A percentile compares a stretch with the other conserved stretches of the same genome.
Conservation (phyloP, 257 asterid species). For the Cruciata laevipes region DNA sequence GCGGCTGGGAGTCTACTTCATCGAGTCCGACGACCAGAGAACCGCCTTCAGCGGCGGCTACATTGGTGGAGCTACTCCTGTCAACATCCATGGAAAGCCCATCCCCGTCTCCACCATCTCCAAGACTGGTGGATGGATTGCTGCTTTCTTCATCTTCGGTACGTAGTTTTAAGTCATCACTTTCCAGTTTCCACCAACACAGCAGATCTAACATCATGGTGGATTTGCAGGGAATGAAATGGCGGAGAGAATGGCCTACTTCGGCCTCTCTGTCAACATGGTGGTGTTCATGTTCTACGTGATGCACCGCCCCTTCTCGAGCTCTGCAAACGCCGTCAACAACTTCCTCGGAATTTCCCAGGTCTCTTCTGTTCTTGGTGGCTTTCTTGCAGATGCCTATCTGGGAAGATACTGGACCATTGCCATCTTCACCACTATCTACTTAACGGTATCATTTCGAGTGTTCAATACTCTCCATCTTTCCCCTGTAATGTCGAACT, state of each 20-base stretch:
- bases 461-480: background rate
- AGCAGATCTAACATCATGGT: too few relatives aligned
- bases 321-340: conserved; percentile 88
- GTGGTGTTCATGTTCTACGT: conserved; percentile 94
- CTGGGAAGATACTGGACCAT: conserved; percentile 98
- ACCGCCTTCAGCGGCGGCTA: conserved; percentile 84
- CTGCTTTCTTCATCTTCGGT: conserved; percentile 98
- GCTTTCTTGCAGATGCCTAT: conserved; percentile 90
- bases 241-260: conserved; percentile 99
- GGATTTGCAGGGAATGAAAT: conserved; percentile 94
- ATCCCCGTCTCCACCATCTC: conserved; percentile 60
- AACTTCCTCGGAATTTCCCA: conserved; percentile 92
- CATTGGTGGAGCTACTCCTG: conserved; percentile 67
- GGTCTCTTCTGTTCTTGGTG: conserved; percentile 92
- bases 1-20: conserved; percentile 56
- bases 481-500: background rate
- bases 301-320: conserved; percentile 88
- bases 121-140: conserved; percentile 93
- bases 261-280: conserved; percentile 94
- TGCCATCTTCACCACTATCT: conserved; percentile 86
- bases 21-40: conserved; percentile 81
- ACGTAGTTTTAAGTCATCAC: background rate
- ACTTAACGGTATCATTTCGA: conserved; percentile 52
- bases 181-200: background rate
- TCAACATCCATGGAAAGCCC: conserved; percentile 83